Evolutionary conservation across 176 grass and related monocot species (phyloP).

Genomic region (Lolium multiflorum): DNA sequence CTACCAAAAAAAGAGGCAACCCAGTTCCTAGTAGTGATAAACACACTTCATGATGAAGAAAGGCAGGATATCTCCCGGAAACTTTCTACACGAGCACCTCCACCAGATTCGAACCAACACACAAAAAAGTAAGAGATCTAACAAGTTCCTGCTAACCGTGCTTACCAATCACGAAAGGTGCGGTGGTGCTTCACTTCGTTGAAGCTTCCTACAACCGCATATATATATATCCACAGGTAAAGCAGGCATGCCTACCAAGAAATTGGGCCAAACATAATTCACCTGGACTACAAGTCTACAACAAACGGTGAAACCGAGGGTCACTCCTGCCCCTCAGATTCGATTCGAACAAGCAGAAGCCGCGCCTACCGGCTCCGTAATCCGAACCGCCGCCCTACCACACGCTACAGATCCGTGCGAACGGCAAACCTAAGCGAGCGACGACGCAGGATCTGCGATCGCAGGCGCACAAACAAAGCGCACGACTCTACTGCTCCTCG

Average conservation of each 20-base stretch:
- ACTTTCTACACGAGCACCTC: constrained; percentile 42
- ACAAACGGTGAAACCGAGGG: constrained; percentile 1
- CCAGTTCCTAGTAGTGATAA: neutral
- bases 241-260: constrained; percentile 30
- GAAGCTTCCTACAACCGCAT: neutral
- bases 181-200: no score
- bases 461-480: neutral
- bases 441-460: neutral
- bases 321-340: neutral
- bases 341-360: neutral
- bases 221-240: neutral
- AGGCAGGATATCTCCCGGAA: constrained; percentile 27
- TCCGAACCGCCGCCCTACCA: neutral
- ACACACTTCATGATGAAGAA: constrained; percentile 13
- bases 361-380: neutral
- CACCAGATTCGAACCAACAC: neutral
- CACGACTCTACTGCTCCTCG: neutral
- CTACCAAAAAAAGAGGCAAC: constrained; percentile 30
- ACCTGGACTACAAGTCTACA: neutral
- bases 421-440: neutral
- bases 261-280: constrained; percentile 2
- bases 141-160: neutral
- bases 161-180: no score
- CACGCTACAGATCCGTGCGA: neutral
- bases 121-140: neutral